Base-by-base conservation (phyloP, 2,329 filamentous ascomycete genomes). In the Fusarium nurragi region DNA sequence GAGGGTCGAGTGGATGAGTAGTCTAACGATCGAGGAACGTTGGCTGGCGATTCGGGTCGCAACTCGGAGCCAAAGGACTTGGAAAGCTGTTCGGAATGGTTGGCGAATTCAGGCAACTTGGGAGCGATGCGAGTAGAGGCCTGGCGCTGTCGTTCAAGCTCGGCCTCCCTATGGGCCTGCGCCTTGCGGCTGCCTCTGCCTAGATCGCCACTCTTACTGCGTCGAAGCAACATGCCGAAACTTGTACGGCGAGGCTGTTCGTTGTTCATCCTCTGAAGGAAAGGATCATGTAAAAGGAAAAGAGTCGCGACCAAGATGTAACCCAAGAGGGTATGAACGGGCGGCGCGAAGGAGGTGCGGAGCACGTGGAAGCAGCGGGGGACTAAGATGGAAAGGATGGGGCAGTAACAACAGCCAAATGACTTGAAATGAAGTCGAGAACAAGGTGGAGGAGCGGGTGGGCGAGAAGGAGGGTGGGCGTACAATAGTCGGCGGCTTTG, bases 121-220 rank as follows among this genome's bases (percentile, higher is more conserved):
- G 83, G 82, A 50, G 83, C 79, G 19, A 78, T 76, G 65, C 80
- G 82, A 70, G 78, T 75, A 60, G 82, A 75, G 60, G 79, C 74
- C 69, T 83, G 79, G 67, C 81, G 81, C 74, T 83, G 81, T 65
- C 82, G 81, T 71, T 84, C 80, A 54, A 82, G 76, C 72, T 84
- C 82, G 65, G 80, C 80, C 68, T 84, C 81, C 67, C 78, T 79
- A 67, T 78, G 69, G 66, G 85, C 81, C 77, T 87, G 83, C 73
- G 80, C 81, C 80, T 88, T 89, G 77, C 84, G 87, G 76, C 81
- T 82, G 65, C 80, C 81, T 69, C 86, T 86, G 69, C 83, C 83
- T 56, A 90, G 75, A 66, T 91, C 88, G 60, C 84, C 85, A 56
- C 88, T 90, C 75, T 90, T 91, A 74, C 85, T 85, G 69, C 89